Conservation (phyloP, 148 eudicot species). For the Cornus kousa region DNA sequence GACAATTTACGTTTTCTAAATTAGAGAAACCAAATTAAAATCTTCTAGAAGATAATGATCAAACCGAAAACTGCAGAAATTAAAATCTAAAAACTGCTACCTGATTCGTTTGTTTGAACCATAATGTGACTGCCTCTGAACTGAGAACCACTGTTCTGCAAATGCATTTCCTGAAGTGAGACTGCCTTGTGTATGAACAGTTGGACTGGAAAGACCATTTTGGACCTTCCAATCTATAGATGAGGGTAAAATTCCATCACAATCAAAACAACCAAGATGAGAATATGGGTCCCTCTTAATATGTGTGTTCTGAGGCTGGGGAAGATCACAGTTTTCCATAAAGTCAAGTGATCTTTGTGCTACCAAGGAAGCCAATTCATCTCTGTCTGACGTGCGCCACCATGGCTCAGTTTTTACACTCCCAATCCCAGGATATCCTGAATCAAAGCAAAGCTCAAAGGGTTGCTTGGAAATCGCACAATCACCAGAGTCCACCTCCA, state of each 20-base stretch:
- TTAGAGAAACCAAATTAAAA: not conserved
- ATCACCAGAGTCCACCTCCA: constrained; percentile 55
- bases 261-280: constrained; percentile 21
- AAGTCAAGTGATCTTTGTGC: constrained; percentile 66
- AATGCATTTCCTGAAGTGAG: constrained; percentile 26
- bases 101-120: constrained; percentile 27
- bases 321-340: constrained; percentile 84
- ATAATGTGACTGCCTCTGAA: constrained; percentile 20
- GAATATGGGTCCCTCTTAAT: constrained; percentile 33
- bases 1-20: not conserved
- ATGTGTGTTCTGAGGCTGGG: constrained; percentile 51
- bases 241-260: constrained; percentile 32
- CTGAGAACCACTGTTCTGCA: constrained; percentile 27
- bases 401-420: constrained; percentile 60
- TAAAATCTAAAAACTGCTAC: constrained; percentile 21
- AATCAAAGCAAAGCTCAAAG: constrained; percentile 34
- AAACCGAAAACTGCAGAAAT: not conserved
- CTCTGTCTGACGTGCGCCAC: constrained; percentile 81
- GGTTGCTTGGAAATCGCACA: constrained; percentile 37
- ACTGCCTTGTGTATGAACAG: constrained; percentile 10
- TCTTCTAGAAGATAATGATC: not conserved
- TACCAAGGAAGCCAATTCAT: constrained; percentile 72
- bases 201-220: constrained; percentile 15
- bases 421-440: constrained; percentile 48
- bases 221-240: constrained; percentile 33